Evolutionary conservation across 495 filamentous ascomycete species (phyloP).

Genomic region (Annulohypoxylon bovei): DNA sequence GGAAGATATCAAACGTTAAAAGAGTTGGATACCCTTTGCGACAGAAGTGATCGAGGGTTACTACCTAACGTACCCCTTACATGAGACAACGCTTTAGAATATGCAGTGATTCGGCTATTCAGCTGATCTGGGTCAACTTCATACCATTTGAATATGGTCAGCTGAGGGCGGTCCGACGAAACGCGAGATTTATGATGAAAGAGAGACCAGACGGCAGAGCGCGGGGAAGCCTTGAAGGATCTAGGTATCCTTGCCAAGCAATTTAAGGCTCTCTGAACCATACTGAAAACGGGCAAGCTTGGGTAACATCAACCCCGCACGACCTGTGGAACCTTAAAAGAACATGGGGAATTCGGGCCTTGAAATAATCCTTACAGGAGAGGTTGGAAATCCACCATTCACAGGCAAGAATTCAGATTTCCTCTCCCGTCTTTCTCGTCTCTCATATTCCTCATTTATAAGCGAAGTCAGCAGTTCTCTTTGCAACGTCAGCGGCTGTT

Average conservation of each 20-base stretch:
- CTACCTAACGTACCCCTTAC: background rate
- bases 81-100: background rate
- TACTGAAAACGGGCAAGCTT: constrained; percentile 2
- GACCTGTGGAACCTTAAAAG: constrained; percentile 24
- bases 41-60: background rate
- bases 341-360: constrained; percentile 30
- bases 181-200: constrained; percentile 7
- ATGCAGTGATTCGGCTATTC: no score
- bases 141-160: background rate
- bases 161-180: constrained; percentile 10
- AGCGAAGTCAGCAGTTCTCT: constrained; percentile 1
- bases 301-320: constrained; percentile 30
- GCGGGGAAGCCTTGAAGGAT: constrained; percentile 31
- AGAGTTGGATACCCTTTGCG: background rate
- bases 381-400: constrained; percentile 27
- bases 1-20: background rate
- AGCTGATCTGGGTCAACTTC: background rate
- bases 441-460: background rate
- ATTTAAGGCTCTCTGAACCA: constrained; percentile 7
- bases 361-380: constrained; percentile 22
- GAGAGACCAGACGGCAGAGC: background rate
- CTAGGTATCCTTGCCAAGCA: constrained; percentile 2
- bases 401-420: background rate
- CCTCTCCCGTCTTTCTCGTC: background rate
- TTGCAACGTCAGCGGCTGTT: constrained; percentile 11